Conservation (phyloP, 306 rosid genomes). For the Trifolium repens region DNA sequence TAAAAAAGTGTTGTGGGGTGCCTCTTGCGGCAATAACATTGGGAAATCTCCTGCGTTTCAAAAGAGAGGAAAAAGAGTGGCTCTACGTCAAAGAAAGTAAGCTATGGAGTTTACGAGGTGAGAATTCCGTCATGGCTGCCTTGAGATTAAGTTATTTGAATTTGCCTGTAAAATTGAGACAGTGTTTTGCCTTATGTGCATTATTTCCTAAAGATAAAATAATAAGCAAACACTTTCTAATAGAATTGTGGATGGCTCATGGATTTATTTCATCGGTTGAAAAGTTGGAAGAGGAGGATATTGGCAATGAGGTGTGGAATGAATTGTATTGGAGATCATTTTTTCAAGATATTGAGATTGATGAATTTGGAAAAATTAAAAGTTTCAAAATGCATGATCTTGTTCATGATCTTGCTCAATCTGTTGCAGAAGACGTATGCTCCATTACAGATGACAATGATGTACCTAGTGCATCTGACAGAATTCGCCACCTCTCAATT, state of each 20-base stretch:
- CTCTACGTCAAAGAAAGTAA: not conserved
- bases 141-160: not conserved
- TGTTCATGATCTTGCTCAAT: constrained; percentile 1
- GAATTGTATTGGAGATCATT: not conserved
- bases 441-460: not conserved
- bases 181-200: not conserved
- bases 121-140: not conserved
- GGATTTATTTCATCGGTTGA: not conserved
- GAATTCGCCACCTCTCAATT: not conserved
- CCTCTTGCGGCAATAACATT: not conserved
- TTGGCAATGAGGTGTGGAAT: constrained; percentile 2
- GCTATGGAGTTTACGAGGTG: not conserved
- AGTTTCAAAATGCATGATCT: not conserved
- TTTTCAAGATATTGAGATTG: not conserved
- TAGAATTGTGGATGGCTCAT: not conserved
- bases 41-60: not conserved
- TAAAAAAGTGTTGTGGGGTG: not conserved
- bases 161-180: not conserved
- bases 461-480: not conserved
- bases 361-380: not conserved
- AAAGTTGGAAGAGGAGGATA: not conserved
- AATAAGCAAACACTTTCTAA: not conserved
- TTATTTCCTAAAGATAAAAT: not conserved
- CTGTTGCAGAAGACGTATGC: not conserved
- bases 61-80: constrained; percentile 4